A percentile compares a stretch with the other conserved stretches of the same genome.
These are phyloP conservation scores for Kalanchoe fedtschenkoi DNA, from an alignment of 164 flowering plant genomes.

Conservation along the genomic window DNA sequence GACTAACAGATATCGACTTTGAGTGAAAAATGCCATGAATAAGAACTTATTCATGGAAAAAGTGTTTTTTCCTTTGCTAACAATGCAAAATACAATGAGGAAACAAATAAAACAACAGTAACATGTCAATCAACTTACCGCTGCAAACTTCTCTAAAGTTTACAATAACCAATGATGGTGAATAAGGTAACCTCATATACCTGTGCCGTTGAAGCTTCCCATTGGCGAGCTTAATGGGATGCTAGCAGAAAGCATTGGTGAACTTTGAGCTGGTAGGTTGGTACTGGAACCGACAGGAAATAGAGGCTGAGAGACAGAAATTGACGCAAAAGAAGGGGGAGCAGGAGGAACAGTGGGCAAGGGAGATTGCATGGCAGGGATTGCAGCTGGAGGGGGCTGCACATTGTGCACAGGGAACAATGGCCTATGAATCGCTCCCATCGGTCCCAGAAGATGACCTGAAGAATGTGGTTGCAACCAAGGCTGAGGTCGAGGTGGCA, in stretches of 20 bases:
- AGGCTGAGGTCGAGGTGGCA: slow-evolving; percentile 74
- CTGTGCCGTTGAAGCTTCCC: slow-evolving; percentile 12
- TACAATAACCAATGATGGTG: not conserved
- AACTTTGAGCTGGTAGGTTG: slow-evolving; percentile 36
- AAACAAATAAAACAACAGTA: not conserved
- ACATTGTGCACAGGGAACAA: slow-evolving; percentile 74
- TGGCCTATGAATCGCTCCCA: slow-evolving; percentile 55
- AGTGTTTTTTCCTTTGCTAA: too few species aligned
- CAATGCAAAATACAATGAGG: too few species aligned
- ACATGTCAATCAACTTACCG: too few species aligned
- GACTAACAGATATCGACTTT: too few species aligned
- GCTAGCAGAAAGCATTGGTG: slow-evolving; percentile 31
- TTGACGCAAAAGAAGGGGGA: slow-evolving; percentile 22
- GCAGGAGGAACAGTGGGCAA: slow-evolving; percentile 60
- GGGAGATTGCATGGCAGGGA: slow-evolving; percentile 35
- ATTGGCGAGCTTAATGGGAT: slow-evolving; percentile 28
- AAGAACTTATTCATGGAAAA: too few species aligned
- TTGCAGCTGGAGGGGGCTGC: slow-evolving; percentile 35
- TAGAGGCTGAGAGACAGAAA: slow-evolving; percentile 72
- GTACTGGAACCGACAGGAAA: slow-evolving; percentile 56
- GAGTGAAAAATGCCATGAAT: too few species aligned
- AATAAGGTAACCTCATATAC: slow-evolving; percentile 35
- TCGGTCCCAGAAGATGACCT: slow-evolving; percentile 35
- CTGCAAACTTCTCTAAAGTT: not conserved
- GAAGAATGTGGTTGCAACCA: slow-evolving; percentile 57